Percentiles rank a stretch among this genome's conserved stretches.
Evolutionary conservation across 192 early-diverging fungal genomes (phyloP).

Genomic region (Coemansia sp.): DNA sequence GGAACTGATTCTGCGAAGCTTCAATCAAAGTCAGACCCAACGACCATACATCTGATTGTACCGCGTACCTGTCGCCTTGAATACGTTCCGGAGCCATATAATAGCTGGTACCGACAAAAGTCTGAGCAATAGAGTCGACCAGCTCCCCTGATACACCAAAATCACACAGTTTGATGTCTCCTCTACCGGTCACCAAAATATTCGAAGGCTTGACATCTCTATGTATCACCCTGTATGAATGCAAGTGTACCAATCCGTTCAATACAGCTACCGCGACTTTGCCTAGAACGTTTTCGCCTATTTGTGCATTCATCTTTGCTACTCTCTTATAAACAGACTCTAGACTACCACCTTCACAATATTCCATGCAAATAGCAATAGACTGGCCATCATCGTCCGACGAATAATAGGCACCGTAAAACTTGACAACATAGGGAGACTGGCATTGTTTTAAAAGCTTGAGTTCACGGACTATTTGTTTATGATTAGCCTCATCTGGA

Average conservation of each 20-base stretch:
- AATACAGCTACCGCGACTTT: slow-evolving; percentile 89
- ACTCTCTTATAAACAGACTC: slow-evolving; percentile 86
- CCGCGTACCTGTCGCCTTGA: slow-evolving; percentile 82
- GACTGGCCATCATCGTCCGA: slow-evolving; percentile 71
- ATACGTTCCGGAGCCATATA: slow-evolving; percentile 99
- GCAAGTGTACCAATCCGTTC: slow-evolving; percentile 87
- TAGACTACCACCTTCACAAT: slow-evolving; percentile 90
- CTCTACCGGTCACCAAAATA: slow-evolving; percentile 84
- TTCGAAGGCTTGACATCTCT: slow-evolving; percentile 99
- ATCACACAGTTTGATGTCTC: slow-evolving; percentile 95
- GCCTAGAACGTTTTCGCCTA: slow-evolving; percentile 85
- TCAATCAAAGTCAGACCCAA: slow-evolving; percentile 92
- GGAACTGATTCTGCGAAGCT: slow-evolving; percentile 87
- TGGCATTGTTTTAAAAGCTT: slow-evolving; percentile 85
- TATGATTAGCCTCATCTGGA: slow-evolving; percentile 67
- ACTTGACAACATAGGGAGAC: slow-evolving; percentile 91
- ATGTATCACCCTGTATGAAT: slow-evolving; percentile 86
- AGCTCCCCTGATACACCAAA: slow-evolving; percentile 95
- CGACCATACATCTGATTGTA: slow-evolving; percentile 97
- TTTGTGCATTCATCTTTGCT: slow-evolving; percentile 65
- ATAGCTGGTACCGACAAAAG: slow-evolving; percentile 95
- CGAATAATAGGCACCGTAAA: slow-evolving; percentile 88
- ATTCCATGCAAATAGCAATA: slow-evolving; percentile 96
- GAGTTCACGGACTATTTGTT: slow-evolving; percentile 89
- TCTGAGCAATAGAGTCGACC: slow-evolving; percentile 84